Percentiles rank a stretch among this genome's conserved stretches.
Evolutionary conservation across 2,329 filamentous ascomycete species (phyloP).

Genomic region (Exophiala viscosa): DNA sequence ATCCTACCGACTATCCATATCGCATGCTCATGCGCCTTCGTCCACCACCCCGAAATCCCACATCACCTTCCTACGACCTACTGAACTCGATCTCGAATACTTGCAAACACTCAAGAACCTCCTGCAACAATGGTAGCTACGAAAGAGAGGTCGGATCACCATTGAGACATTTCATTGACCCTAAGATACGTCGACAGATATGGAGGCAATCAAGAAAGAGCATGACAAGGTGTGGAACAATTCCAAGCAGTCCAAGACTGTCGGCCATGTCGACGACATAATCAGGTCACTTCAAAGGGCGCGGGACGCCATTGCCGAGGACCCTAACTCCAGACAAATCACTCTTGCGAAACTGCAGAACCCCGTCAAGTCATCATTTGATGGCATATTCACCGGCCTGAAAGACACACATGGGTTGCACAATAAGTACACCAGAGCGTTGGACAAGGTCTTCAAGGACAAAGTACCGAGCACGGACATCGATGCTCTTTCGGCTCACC

Average conservation of each 20-base stretch:
- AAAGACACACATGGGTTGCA: slow-evolving; percentile 80
- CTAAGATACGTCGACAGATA: slow-evolving; percentile 31
- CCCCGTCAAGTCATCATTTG: slow-evolving; percentile 75
- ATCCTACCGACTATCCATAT: too few relatives aligned
- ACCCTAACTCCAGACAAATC: slow-evolving; percentile 67
- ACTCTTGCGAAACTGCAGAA: slow-evolving; percentile 81
- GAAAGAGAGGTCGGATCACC: too few relatives aligned
- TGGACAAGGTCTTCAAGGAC: slow-evolving; percentile 74
- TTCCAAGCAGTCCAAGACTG: slow-evolving; percentile 65
- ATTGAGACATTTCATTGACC: background rate
- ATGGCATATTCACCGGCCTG: slow-evolving; percentile 73
- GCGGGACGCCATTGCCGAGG: slow-evolving; percentile 68
- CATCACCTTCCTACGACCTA: too few relatives aligned
- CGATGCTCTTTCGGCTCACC: slow-evolving; percentile 72
- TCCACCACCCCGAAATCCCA: background rate
- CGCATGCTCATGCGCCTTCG: too few relatives aligned
- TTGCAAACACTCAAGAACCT: too few relatives aligned
- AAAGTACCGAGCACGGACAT: slow-evolving; percentile 71
- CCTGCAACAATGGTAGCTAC: too few relatives aligned
- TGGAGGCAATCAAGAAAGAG: slow-evolving; percentile 69
- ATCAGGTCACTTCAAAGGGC: slow-evolving; percentile 73
- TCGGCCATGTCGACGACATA: slow-evolving; percentile 76
- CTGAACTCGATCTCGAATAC: too few relatives aligned
- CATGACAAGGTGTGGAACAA: slow-evolving; percentile 67
- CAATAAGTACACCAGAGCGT: slow-evolving; percentile 75